phyloP scores from a whole-genome alignment of 31 red algal species.

The Endocladia muricata region DNA sequence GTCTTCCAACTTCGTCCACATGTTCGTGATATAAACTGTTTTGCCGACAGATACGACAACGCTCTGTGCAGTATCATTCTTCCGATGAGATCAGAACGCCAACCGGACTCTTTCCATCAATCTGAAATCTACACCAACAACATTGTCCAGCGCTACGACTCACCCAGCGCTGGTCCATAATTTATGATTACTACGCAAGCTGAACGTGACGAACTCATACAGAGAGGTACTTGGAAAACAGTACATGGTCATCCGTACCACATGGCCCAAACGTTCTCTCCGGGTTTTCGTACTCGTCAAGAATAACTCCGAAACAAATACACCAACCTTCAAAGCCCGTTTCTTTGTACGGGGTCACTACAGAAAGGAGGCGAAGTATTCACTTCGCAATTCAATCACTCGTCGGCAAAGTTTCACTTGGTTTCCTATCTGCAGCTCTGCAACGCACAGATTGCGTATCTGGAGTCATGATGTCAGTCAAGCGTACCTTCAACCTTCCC shows the following conservation, averaged over 20 bases:
- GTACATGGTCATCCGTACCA: not conserved
- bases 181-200: not conserved
- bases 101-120: not conserved
- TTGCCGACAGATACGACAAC: not conserved
- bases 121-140: not conserved
- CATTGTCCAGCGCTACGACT: not conserved
- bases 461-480: not conserved
- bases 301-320: not conserved
- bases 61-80: not conserved
- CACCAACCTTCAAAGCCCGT: not conserved
- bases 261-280: not conserved
- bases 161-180: not conserved
- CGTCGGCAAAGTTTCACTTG: not conserved
- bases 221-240: not conserved
- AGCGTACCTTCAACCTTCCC: constrained; percentile 6
- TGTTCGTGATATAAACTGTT: not conserved
- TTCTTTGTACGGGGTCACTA: not conserved
- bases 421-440: not conserved
- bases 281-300: not conserved
- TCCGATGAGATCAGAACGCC: not conserved
- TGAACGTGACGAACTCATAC: not conserved
- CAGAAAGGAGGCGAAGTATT: not conserved
- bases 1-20: not conserved
- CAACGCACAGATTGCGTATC: not conserved
- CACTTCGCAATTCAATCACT: not conserved